Percentiles rank a stretch among this genome's conserved stretches.
These are phyloP conservation scores for Ceratopteris richardii DNA, from an alignment of 75 land plant genomes.

Conservation along the genomic window DNA sequence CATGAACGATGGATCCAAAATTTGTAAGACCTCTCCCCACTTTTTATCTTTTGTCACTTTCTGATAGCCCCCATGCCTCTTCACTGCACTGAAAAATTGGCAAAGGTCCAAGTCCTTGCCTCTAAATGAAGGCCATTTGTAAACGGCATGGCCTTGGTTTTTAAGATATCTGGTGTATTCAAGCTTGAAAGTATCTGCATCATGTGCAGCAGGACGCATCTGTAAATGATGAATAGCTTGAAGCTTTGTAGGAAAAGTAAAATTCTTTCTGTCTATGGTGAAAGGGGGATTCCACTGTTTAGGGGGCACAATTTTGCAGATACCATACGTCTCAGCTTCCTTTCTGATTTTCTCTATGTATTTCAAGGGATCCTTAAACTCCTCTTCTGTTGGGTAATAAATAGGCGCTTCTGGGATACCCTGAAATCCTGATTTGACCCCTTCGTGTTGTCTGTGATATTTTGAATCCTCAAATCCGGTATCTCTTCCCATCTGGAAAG, in stretches of 20 bases:
- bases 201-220: conserved; percentile 66
- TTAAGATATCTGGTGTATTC: conserved; percentile 69
- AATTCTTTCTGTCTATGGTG: conserved; percentile 45
- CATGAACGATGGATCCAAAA: conserved; percentile 31
- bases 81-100: conserved; percentile 69
- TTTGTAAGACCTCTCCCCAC: conserved; percentile 83
- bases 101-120: conserved; percentile 77
- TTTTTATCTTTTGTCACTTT: conserved; percentile 56
- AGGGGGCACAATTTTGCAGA: conserved; percentile 93
- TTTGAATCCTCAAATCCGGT: too few species aligned
- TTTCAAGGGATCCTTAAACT: conserved; percentile 73
- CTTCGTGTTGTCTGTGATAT: too few species aligned
- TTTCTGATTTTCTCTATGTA: conserved; percentile 64
- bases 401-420: conserved; percentile 65
- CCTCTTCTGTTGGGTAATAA: conserved; percentile 73
- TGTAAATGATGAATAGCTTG: conserved; percentile 91
- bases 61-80: conserved; percentile 80
- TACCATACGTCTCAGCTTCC: conserved; percentile 83
- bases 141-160: conserved; percentile 18
- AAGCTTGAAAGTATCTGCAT: conserved; percentile 70
- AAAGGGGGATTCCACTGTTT: conserved; percentile 81
- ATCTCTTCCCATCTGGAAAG: too few species aligned
- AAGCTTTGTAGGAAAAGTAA: conserved; percentile 81
- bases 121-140: conserved; percentile 30
- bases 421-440: conserved; percentile 7